Evolutionary conservation across 2,329 filamentous ascomycete genomes (phyloP).

Genomic region (Nannizziopsis barbatae): DNA sequence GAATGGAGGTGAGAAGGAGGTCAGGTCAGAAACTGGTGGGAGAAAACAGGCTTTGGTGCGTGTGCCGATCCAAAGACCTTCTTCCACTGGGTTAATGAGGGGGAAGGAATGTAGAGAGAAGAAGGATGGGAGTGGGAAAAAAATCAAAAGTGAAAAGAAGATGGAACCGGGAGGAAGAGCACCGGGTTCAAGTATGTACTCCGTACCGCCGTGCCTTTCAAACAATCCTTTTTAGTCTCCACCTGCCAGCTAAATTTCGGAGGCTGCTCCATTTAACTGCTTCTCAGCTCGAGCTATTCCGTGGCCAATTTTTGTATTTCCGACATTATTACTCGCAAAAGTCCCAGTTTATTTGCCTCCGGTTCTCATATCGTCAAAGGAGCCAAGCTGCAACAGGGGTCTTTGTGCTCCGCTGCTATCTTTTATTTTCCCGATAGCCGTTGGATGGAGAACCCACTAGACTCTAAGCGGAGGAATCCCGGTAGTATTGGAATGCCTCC

Average conservation of each 20-base stretch:
- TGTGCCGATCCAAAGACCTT: neutral
- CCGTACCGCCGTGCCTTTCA: neutral
- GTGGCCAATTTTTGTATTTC: no score
- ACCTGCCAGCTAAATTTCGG: no score
- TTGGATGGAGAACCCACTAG: no score
- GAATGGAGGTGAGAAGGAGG: neutral
- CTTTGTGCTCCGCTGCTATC: no score
- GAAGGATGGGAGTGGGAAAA: conserved; percentile 11
- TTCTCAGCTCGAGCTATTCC: no score
- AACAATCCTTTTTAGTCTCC: neutral
- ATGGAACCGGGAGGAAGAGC: conserved; percentile 13
- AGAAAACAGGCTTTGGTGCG: conserved; percentile 6
- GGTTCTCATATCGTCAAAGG: no score
- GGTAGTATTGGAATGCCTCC: neutral
- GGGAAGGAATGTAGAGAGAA: conserved; percentile 1
- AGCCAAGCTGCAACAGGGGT: no score
- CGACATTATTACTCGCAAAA: no score
- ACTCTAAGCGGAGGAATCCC: no score
- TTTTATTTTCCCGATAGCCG: no score
- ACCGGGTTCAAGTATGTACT: neutral
- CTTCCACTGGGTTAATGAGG: conserved; percentile 2
- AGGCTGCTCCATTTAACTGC: no score
- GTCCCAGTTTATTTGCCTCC: no score
- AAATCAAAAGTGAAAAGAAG: conserved; percentile 15
- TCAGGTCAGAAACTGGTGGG: neutral